Evolutionary conservation across 2,329 filamentous ascomycete species (phyloP).

Genomic region (Rutstroemia sp.): DNA sequence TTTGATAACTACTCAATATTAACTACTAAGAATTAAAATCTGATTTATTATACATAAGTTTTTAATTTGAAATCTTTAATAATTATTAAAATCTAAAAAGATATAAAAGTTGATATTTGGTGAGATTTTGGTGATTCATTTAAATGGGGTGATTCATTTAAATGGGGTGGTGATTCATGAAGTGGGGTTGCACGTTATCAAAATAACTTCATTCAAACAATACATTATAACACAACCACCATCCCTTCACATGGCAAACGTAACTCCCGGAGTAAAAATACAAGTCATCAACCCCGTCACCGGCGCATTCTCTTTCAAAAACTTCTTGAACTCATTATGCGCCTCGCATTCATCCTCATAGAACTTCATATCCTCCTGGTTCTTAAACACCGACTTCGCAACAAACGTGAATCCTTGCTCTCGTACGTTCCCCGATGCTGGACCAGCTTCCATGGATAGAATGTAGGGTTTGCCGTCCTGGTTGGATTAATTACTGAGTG

Average conservation of each 20-base stretch:
- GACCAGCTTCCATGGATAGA: constrained; percentile 38
- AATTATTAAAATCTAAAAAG: no score
- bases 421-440: constrained; percentile 40
- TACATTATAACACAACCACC: not conserved
- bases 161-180: no score
- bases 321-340: constrained; percentile 40
- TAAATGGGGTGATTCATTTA: no score
- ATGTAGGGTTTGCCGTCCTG: constrained; percentile 54
- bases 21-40: no score
- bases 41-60: no score
- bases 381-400: constrained; percentile 45
- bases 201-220: no score
- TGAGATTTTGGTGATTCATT: no score
- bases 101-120: no score
- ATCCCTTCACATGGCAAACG: not conserved
- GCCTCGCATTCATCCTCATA: constrained; percentile 49
- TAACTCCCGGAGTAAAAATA: constrained; percentile 10
- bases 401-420: constrained; percentile 47
- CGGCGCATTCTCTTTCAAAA: constrained; percentile 14
- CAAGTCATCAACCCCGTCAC: constrained; percentile 17
- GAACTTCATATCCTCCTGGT: constrained; percentile 49
- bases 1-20: no score
- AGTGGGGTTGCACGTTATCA: no score
- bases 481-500: not conserved
- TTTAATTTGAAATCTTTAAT: no score